Evolutionary conservation across 2,329 filamentous ascomycete genomes (phyloP), one percentile per base, ranked within the genome.

Genomic region (Scedosporium minutisporum): DNA sequence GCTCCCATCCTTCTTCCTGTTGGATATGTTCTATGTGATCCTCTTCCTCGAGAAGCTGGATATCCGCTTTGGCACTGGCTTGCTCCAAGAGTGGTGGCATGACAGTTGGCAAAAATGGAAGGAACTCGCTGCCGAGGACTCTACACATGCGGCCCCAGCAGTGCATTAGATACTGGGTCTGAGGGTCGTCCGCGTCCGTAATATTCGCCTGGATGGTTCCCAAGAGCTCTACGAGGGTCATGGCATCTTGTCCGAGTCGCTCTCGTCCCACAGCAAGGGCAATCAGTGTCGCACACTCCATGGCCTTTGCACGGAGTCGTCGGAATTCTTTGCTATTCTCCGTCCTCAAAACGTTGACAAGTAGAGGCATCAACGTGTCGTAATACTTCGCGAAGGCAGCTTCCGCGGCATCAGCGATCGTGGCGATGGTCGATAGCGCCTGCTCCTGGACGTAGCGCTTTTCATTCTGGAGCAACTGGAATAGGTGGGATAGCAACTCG

Each of bases 101-200:
- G 65, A 99, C 95, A 59, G 87, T 93, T 44, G 88, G 87, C 62
- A 99, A 82, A 80, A 96, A 99, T 16, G 93, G 93, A 12, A 97
- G 81, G 75, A 99, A 99, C 69, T 97, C 93, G 58, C 84, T 79
- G 21, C 90, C 92, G 66, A 99, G 83, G 33, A 99, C 93, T 67
- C 95, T 88, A 76, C 93, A 97, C 95, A 99, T 99, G 58, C 95
- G 87, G 61, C 95, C 95, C 95, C 95, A 99, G 78, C 95, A 99
- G 80, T 99, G 95, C 77, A 99, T 90, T 42, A 99, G 83, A 74
- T 99, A 99, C 70, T 96, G 93, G 16, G 92, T 90, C 75, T 99
- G 95, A 46, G 95, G 95, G 71, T 99, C 95, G 69, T 99, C 95
- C 1, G 92, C 78, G 69, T 99, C 95, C 4, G 87, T 88, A 65